Evolutionary conservation across 768 basidiomycete genomes (phyloP), one percentile per base, ranked within the genome.

Genomic region (Flagelloscypha sp.): DNA sequence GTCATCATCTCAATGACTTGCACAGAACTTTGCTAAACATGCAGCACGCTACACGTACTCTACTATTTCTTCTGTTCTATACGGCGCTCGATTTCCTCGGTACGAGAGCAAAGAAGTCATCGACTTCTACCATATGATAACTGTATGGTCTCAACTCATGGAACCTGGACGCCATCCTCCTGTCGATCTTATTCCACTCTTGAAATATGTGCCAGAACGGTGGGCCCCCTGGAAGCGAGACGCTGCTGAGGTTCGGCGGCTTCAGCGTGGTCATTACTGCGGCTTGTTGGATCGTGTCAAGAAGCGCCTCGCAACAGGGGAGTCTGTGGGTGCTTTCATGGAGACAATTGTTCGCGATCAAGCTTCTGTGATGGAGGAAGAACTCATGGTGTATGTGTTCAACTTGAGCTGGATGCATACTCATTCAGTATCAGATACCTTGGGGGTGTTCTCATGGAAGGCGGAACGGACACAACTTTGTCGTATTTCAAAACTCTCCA

Each of bases 401-500:
- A 7, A 12, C 13, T 23, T 7, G 15, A 24, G 24, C 39, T 7
- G 7, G 11, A 24, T 33, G 19, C 30, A 13, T 25, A 30, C n/a
- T n/a, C n/a, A n/a, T n/a, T n/a, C n/a, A n/a, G n/a, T n/a, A n/a
- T 24, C 23, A 60, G 59, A 12, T 49, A 57, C 33, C 46, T 62
- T 25, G 52, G 57, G 11, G 56, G 54, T 10, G 47, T 46, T 1
- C 36, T 60, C 4, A 30, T 62, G 9, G 57, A 61, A 40, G 55
- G 48, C 6, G 56, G 55, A 7, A 50, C 56, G 1, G 54, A 59
- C 35, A 60, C 60, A 4, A 53, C 53, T 9, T 49, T 55, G 4
- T 34, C 58, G 62, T 64, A 24, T 17, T 42, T 57, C 7, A 50
- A 55, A 27, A 41, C 40, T 17, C 40, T 59, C 27, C 28, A 56